Evolutionary conservation across 2,329 filamentous ascomycete species (phyloP), one percentile per base, ranked within the genome.

Genomic region (Hypoxylon sp.): DNA sequence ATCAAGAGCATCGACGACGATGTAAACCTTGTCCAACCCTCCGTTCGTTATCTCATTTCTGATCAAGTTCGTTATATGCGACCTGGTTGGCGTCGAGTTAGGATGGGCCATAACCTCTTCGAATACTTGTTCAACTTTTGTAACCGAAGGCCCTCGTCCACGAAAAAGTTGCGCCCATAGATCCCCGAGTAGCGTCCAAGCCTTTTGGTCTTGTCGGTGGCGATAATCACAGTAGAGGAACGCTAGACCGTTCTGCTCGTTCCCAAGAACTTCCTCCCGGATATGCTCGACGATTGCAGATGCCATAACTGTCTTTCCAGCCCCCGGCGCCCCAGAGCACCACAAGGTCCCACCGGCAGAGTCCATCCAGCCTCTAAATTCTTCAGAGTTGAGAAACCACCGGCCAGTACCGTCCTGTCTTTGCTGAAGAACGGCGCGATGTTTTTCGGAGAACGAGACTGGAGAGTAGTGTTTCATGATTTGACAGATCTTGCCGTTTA

Each of bases 191-290:
- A 61, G 43, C 17, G 53, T 29, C 20, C 33, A 48, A 11, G 58
- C 50, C 26, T 61, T 61, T 42, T 61, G 58, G 38, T 52, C 54
- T 17, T 61, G 58, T n/a, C 58, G 54, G 17, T 61, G 58, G 11
- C 58, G 58, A 35, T 61, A 61, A 17, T 61, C 58, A 31, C 54
- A 61, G n/a, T 61, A 61, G 20, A 61, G 41, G 20, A 48, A 61
- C 29, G 58, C 58, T 18, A 61, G 17, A 13, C 46, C 42, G 11
- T 27, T 41, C 5, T 31, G 20, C 3, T 29, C 29, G 8, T 43
- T 49, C 10, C 18, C 46, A 2, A 24, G 47, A 2, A 55, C 37
- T 20, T 46, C 55, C 29, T 61, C 55, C 13, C 47, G 46, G 13
- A 61, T 46, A 24, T 61, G 47, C 31, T 61, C 54, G n/a, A 61